Base-by-base conservation (phyloP, 495 filamentous ascomycete species). In the Sphaerosporella brunnea region DNA sequence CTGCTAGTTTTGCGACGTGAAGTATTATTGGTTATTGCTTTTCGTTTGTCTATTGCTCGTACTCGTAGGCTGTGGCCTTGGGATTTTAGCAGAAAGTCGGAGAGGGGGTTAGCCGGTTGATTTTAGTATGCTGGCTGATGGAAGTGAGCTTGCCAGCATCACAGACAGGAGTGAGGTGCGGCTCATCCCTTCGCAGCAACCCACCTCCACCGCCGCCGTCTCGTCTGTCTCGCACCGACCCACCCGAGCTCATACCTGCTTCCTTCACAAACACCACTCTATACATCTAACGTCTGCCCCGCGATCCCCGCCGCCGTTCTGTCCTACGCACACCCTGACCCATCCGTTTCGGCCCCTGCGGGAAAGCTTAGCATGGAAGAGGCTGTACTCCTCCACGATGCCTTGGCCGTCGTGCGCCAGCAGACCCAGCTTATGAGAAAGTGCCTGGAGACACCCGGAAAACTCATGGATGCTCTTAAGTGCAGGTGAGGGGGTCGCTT, bases 401-500 rank as follows among this genome's bases (percentile, higher is more conserved):
- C 92, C 62, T 70, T 96, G 69, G 73, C 79, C 44, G 84, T 94
- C 40, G 90, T 97, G 67, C 80, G 86, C 68, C 92, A 96, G 66
- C 90, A 97, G 74, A 84, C 86, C 20, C 69, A 75, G 45, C 71
- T 93, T 63, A 97, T 97, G 90, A 85, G 87, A 68, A 90, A 88
- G 69, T 93, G 84, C 62, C 73, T 97, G 41, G 92, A 97, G 62
- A 90, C 86, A 7, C 90, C 92, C 3, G 90, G 90, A 38, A 97
- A 97, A 75, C 77, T 97, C 51, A 97, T 97, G 90, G 90, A 97
- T 72, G 90, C 90, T 59, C 75, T 97, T 54, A 97, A 97, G 66
- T 96, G 90, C 84, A 90, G 88, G 90, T 96, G 66, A 16, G 76
- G 65, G 41, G 23, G 25, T 18, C 9, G 35, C 21, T 18, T 5